Percentiles rank a stretch among this genome's conserved stretches.
Evolutionary conservation across 805 yeast genomes (phyloP).

Genomic region (Wickerhamiella alocasiicola): DNA sequence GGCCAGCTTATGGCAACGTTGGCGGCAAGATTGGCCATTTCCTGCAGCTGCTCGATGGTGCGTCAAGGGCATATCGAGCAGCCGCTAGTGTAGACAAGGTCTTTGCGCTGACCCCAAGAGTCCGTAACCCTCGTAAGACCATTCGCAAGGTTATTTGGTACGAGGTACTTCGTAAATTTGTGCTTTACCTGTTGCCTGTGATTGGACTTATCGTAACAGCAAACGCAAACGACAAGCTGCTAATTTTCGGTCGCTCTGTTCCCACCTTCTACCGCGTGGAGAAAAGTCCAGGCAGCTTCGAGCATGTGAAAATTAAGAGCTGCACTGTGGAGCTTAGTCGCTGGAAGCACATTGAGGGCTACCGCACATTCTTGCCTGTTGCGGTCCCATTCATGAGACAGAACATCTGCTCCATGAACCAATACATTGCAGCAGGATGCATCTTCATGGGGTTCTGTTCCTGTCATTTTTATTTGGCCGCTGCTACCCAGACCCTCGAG

Average conservation of each 20-base stretch:
- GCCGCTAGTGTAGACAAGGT: slow-evolving; percentile 15
- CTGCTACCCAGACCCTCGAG: slow-evolving; percentile 17
- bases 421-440: slow-evolving; percentile 12
- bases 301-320: neutral
- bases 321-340: neutral
- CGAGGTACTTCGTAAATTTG: slow-evolving; percentile 8
- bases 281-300: neutral
- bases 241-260: neutral
- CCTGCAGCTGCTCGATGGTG: slow-evolving; percentile 13
- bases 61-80: slow-evolving; percentile 6
- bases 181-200: slow-evolving; percentile 11
- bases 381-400: slow-evolving; percentile 8
- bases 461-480: slow-evolving; percentile 13
- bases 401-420: slow-evolving; percentile 10
- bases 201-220: slow-evolving; percentile 13
- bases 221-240: slow-evolving; percentile 6
- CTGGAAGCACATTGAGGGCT: neutral
- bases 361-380: slow-evolving; percentile 14
- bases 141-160: slow-evolving; percentile 11
- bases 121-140: slow-evolving; percentile 19
- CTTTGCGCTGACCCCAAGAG: slow-evolving; percentile 16
- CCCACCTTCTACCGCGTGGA: neutral
- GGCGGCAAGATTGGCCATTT: slow-evolving; percentile 10
- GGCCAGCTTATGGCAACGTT: neutral
- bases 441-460: slow-evolving; percentile 12